Base-by-base conservation (phyloP, 371 early-diverging fungal genomes). In the Synchytrium microbalum region DNA sequence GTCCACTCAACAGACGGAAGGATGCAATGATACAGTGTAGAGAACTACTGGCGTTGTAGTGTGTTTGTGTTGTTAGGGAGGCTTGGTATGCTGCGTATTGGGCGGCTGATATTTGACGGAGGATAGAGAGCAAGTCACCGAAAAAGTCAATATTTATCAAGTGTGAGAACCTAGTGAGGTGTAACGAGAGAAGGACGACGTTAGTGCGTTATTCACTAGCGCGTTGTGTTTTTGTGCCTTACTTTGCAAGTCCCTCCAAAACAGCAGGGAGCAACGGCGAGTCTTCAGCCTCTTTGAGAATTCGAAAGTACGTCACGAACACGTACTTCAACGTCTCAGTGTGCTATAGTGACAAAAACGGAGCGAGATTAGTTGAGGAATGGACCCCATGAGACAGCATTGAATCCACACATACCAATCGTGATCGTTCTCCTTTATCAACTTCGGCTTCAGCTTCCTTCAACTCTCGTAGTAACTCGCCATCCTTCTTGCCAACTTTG, bases 121-220 rank as follows among this genome's bases (percentile, higher is more conserved):
- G 82, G 10, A 88, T 82, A 30, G 81, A 79, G 58, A 95, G 72
- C 63, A 96, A 68, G 70, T 96, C 96, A n/a, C 83, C 80, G 72
- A 94, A 96, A 68, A 93, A 92, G 69, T 95, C 95, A 10, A 96
- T 87, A 66, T 87, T 92, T 72, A 96, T 95, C 58, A 95, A 78
- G 71, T 95, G 95, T 0, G 93, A 90, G 77, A 91, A 93, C 63
- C 85, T 83, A 73, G 19, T 14, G 52, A 23, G 27, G 58, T 32
- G 46, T n/a, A n/a, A n/a, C n/a, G n/a, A n/a, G n/a, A n/a, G n/a
- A n/a, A n/a, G n/a, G n/a, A n/a, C n/a, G n/a, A n/a, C 13, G 32
- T 64, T 27, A 16, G 64, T 30, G 31, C 46, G 62, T 25, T 28
- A 55, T 29, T n/a, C n/a, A n/a, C n/a, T n/a, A n/a, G n/a, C n/a